Base-by-base conservation (phyloP, 805 yeast species). In the Saccharomycopsis lassenensis region DNA sequence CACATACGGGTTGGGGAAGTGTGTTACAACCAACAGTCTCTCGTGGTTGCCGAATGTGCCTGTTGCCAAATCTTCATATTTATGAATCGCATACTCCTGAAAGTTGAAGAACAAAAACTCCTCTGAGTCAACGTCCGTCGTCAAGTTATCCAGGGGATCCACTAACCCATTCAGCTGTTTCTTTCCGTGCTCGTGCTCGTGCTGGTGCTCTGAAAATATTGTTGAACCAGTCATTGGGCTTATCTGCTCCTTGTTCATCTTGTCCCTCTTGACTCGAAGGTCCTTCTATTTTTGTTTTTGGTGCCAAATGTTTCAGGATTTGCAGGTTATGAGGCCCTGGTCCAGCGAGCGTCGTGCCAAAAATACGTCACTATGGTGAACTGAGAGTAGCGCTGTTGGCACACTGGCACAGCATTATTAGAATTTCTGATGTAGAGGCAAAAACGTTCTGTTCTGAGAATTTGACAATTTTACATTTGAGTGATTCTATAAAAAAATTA, bases 1-100 rank as follows among this genome's bases (percentile, higher is more conserved):
- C 1, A 48, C 64, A 49, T 74, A 66, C 3, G 65, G 57, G 45
- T 77, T 75, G 4, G 85, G 86, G 49, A 77, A 80, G 53, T 79
- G 87, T 22, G 77, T 77, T 7, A 75, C 53, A 15, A 71, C 68
- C 7, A 75, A 46, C 2, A 67, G 54, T 22, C 48, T 51, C 3
- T 54, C 54, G 6, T 36, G 36, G 5, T 28, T 24, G 8, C 23
- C 29, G 15, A 16, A 22, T 5, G n/a, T 12, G 11, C 21, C n/a
- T 2, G 23, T 26, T 3, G 21, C 34, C 11, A 29, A 8, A 30
- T 56, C 56, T 24, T 51, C 58, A 29, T 55, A 54, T 10, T 36
- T 41, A 2, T 52, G 49, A 8, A 59, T 57, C 3, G 67, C 46
- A 48, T 60, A 74, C 50, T 79, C 87, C 49, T 79, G 84, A 47